Conservation (phyloP, 768 basidiomycete species). For the Heimioporus sp. region DNA sequence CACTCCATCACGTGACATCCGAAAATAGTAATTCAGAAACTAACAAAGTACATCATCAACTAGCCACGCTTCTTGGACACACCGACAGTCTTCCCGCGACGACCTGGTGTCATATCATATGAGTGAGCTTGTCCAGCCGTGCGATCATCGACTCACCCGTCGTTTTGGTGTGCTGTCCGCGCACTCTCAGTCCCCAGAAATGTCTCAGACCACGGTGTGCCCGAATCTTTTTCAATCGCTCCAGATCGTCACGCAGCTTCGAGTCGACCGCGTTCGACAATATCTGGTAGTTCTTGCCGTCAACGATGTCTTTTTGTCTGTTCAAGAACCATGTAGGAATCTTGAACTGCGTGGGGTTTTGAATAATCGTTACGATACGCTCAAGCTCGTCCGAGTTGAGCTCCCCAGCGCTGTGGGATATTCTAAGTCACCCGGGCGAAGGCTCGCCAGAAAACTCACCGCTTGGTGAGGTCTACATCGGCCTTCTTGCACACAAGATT, state of each 20-base stretch:
- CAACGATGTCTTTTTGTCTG: constrained; percentile 97
- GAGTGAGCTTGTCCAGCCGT: not conserved
- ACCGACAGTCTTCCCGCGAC: constrained; percentile 95
- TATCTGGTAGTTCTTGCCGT: constrained; percentile 95
- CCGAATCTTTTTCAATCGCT: constrained; percentile 98
- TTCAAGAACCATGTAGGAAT: constrained; percentile 99
- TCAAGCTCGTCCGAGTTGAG: constrained; percentile 99
- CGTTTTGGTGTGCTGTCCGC: constrained; percentile 99
- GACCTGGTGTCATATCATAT: constrained; percentile 47
- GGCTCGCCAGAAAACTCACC: constrained; percentile 52
- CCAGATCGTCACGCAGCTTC: constrained; percentile 96
- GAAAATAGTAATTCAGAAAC: constrained; percentile 3
- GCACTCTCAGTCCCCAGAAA: constrained; percentile 92
- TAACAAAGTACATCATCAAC: constrained; percentile 6
- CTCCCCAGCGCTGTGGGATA: constrained; percentile 79
- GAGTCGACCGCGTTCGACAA: constrained; percentile 97
- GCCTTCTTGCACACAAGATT: constrained; percentile 99
- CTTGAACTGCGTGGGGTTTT: constrained; percentile 99
- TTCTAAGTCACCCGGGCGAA: constrained; percentile 2
- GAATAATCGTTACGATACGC: constrained; percentile 98
- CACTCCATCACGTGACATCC: constrained; percentile 19
- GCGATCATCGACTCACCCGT: constrained; percentile 59
- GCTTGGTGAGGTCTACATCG: constrained; percentile 97
- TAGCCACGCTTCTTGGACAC: constrained; percentile 88
- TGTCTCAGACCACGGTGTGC: constrained; percentile 93